Conservation (phyloP, 345 rosid species). For the Raphanus raphanistrum region DNA sequence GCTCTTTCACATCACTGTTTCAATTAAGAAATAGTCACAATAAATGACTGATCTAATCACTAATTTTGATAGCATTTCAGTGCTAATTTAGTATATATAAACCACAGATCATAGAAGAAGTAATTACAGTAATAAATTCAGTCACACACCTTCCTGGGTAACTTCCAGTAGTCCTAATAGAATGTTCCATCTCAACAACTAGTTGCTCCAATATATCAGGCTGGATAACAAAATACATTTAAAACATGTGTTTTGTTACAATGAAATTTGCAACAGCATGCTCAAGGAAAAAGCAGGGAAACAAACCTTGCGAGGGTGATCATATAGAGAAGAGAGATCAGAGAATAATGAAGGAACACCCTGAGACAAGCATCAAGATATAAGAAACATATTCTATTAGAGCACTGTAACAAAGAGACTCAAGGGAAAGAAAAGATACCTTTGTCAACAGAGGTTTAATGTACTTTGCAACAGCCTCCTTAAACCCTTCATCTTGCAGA, state of each 20-base stretch:
- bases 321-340: conserved; percentile 89
- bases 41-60: background rate
- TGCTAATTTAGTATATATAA: background rate
- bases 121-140: background rate
- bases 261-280: conserved; percentile 8
- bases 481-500: conserved; percentile 76
- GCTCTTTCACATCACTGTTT: conserved; percentile 82
- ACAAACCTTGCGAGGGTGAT: conserved; percentile 80
- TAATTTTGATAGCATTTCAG: background rate
- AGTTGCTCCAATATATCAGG: conserved; percentile 85
- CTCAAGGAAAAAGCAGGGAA: conserved; percentile 21
- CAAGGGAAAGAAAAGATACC: conserved; percentile 42
- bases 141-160: conserved; percentile 79
- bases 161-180: conserved; percentile 58
- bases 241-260: background rate
- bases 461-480: conserved; percentile 76
- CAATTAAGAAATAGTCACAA: conserved; percentile 13
- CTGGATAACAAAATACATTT: conserved; percentile 43
- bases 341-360: conserved; percentile 99
- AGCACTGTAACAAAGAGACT: conserved; percentile 14
- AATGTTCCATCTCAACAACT: conserved; percentile 82
- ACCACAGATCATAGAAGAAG: background rate
- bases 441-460: conserved; percentile 83
- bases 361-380: conserved; percentile 42
- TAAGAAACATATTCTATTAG: conserved; percentile 18